Evolutionary conservation across 2,329 filamentous ascomycete genomes (phyloP).

Genomic region (Nemania diffusa): DNA sequence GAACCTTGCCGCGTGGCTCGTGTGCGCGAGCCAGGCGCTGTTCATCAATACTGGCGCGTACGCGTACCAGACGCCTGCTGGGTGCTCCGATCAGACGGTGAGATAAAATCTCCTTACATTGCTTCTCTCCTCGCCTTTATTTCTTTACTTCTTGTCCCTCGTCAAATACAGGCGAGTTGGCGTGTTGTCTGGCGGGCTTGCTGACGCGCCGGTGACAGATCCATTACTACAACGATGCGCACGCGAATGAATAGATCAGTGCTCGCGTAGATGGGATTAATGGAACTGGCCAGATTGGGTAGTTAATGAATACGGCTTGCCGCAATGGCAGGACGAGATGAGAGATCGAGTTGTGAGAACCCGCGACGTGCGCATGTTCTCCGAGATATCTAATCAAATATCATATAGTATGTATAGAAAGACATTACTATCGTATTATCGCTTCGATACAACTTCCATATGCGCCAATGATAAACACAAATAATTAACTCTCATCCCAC

Average conservation of each 20-base stretch:
- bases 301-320: neutral
- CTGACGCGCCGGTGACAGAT: constrained; percentile 48
- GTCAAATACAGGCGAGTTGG: neutral
- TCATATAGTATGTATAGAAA: too few relatives aligned
- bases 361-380: too few relatives aligned
- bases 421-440: too few relatives aligned
- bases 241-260: constrained; percentile 40
- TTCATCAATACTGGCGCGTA: constrained; percentile 70
- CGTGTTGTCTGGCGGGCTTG: constrained; percentile 2
- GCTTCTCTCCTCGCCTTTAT: neutral
- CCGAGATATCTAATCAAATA: too few relatives aligned
- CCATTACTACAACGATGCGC: constrained; percentile 56
- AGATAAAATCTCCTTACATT: constrained; percentile 40
- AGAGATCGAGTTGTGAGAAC: neutral
- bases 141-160: too few relatives aligned
- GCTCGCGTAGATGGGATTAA: neutral
- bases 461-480: too few relatives aligned
- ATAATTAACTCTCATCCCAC: too few relatives aligned
- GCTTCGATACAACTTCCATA: too few relatives aligned
- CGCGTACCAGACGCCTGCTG: constrained; percentile 64
- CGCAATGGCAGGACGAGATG: neutral
- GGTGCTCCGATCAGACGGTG: constrained; percentile 68
- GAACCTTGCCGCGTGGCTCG: constrained; percentile 68
- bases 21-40: constrained; percentile 62
- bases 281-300: neutral